Evolutionary conservation across 805 yeast species (phyloP).

Genomic region (Myxozyma melibiosi): DNA sequence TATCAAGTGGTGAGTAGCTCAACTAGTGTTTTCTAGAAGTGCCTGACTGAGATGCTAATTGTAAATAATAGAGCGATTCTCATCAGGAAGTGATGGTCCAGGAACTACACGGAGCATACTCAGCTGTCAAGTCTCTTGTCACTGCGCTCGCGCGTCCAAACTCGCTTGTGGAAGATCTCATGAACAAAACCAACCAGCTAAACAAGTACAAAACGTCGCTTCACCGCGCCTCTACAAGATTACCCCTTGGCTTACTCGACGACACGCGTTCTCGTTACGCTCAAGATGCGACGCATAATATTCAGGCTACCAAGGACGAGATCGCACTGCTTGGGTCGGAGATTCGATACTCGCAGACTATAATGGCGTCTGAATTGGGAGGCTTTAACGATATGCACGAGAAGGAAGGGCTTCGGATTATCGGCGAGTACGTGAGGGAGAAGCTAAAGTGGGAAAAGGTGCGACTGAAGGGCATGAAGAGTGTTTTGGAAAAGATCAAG

Average conservation of each 20-base stretch:
- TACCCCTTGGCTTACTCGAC: constrained; percentile 41
- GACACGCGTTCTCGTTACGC: constrained; percentile 42
- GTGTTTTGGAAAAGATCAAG: constrained; percentile 26
- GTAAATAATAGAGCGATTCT: constrained; percentile 14
- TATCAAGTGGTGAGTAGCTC: constrained; percentile 24
- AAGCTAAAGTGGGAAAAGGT: constrained; percentile 32
- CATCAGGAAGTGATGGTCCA: constrained; percentile 21
- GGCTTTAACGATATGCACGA: constrained; percentile 44
- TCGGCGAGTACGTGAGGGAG: constrained; percentile 32
- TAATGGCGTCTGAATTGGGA: constrained; percentile 46
- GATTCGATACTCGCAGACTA: constrained; percentile 42
- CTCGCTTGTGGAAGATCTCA: constrained; percentile 36
- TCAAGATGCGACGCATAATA: constrained; percentile 37
- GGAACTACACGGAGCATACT: constrained; percentile 25
- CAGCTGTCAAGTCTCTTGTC: constrained; percentile 33
- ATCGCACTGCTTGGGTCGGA: constrained; percentile 40
- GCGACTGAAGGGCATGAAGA: constrained; percentile 23
- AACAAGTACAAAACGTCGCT: constrained; percentile 32
- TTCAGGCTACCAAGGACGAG: constrained; percentile 38
- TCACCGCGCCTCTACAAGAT: constrained; percentile 34
- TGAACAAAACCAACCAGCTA: constrained; percentile 34
- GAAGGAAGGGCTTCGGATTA: constrained; percentile 37
- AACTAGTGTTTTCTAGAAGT: constrained; percentile 2
- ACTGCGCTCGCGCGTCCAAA: constrained; percentile 39
- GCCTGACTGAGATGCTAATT: background rate